Percentiles rank a stretch among this genome's conserved stretches.
Conservation (phyloP, 2,329 filamentous ascomycete species). For the Neofusicoccum umdonicola region DNA sequence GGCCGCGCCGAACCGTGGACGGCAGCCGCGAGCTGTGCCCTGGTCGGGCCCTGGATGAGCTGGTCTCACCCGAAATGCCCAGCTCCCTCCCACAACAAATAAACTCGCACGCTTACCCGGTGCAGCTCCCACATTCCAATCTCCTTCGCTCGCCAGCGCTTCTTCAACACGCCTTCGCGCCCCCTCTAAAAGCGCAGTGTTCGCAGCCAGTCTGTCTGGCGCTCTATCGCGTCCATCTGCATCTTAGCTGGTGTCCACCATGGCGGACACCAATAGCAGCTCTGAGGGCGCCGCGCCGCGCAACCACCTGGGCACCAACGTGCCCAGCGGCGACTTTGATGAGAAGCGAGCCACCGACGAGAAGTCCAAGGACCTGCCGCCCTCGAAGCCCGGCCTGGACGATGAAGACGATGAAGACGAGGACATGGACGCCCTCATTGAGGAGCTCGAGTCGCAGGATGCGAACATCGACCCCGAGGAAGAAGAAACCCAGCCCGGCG, state of each 20-base stretch:
- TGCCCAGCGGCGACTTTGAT: constrained; percentile 27
- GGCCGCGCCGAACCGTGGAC: background rate
- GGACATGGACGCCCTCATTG: constrained; percentile 82
- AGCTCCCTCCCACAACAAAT: background rate
- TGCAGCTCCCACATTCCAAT: background rate
- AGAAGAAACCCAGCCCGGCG: constrained; percentile 49
- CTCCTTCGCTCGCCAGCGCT: background rate
- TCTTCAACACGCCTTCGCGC: background rate
- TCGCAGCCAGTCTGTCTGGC: constrained; percentile 1
- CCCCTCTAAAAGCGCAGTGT: background rate
- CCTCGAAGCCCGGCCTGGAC: constrained; percentile 20
- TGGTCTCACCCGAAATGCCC: background rate
- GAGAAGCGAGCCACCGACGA: constrained; percentile 27
- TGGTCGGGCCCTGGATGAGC: background rate
- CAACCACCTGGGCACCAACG: constrained; percentile 27
- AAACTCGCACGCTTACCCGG: background rate
- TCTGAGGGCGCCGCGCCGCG: constrained; percentile 18
- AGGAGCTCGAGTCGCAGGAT: constrained; percentile 81
- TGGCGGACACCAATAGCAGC: constrained; percentile 17
- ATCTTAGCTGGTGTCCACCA: constrained; percentile 8
- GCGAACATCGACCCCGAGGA: constrained; percentile 64
- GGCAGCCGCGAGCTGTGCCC: background rate
- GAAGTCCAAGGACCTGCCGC: constrained; percentile 22
- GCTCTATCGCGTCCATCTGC: background rate
- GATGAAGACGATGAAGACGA: constrained; percentile 72